A percentile compares a stretch with the other conserved stretches of the same genome.
These are phyloP conservation scores for Leishmania lainsoni DNA, from an alignment of 208 protist species.

Conservation along the genomic window DNA sequence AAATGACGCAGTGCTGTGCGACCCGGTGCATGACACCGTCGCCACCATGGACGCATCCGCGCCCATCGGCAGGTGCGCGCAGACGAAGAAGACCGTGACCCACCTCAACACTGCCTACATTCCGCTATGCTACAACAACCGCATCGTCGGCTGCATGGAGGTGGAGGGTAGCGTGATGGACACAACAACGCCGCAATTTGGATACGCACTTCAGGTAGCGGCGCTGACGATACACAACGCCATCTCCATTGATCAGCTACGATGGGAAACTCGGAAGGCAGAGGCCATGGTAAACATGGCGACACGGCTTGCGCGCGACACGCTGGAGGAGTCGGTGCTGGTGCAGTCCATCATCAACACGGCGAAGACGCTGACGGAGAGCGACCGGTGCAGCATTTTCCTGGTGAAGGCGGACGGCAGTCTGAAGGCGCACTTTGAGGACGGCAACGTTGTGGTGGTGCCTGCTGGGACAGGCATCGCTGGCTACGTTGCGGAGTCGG, in stretches of 20 bases:
- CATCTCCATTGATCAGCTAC: constrained; percentile 22
- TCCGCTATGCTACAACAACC: constrained; percentile 33
- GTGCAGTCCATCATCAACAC: constrained; percentile 83
- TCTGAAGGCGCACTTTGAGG: constrained; percentile 73
- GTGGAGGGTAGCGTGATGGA: constrained; percentile 10
- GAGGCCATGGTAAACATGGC: constrained; percentile 81
- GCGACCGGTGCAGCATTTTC: constrained; percentile 75
- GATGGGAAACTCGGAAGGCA: constrained; percentile 42
- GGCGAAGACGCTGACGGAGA: constrained; percentile 70
- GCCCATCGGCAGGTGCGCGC: constrained; percentile 37
- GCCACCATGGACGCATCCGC: constrained; percentile 38
- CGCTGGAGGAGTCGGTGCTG: constrained; percentile 73
- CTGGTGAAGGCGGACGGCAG: constrained; percentile 57
- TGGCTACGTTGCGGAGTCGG: constrained; percentile 64
- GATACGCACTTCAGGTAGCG: constrained; percentile 10
- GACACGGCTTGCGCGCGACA: constrained; percentile 77
- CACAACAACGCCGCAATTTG: background rate
- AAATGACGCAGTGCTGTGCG: constrained; percentile 39
- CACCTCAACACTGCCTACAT: constrained; percentile 43
- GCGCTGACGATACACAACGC: constrained; percentile 30
- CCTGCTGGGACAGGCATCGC: constrained; percentile 62
- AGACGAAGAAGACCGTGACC: constrained; percentile 10
- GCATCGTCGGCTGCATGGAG: constrained; percentile 53
- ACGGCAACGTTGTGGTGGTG: constrained; percentile 65
- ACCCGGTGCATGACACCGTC: constrained; percentile 46